Base-by-base conservation (phyloP, 2,329 filamentous ascomycete genomes). In the Remersonia thermophila region DNA sequence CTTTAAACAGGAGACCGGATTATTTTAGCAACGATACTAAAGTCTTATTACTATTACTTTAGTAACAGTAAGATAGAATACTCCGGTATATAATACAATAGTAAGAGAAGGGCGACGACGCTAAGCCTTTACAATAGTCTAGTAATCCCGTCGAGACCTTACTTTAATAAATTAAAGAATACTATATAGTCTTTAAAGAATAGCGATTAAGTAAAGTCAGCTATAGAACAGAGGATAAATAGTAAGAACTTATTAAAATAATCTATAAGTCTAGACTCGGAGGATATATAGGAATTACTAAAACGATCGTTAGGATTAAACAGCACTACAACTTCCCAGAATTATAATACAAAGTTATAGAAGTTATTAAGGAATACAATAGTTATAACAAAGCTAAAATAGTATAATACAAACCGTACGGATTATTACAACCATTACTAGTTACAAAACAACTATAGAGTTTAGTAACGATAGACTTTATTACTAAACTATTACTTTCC, bases 401-500 rank as follows among this genome's bases (percentile, higher is more conserved):
- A 11, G 27, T 32, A 27, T 6, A 14, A 12, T 18, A 43, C 9
- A 38, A 38, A n/a, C 37, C 30, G 6, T 43, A 43, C 13, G 17
- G 40, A 33, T n/a, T 34, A 12, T 18, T 43, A 9, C 15, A 38
- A 38, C 37, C 32, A 15, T 20, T 42, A 8, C 29, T 13, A 33
- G 26, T 39, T 7, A 7, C 18, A n/a, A 15, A 34, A 29, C 16
- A 11, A 33, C 17, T 30, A 34, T 42, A 30, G 37, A 26, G 27
- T 15, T 39, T 25, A 13, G 33, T 40, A 27, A 33, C 26, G 2
- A 35, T 40, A 26, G 30, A 45, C 35, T 45, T 42, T 26, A 42
- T 45, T 20, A 40, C 37, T 17, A 35, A 38, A 16, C 30, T 45
- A 32, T 37, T 25, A 8, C n/a, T 28, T 2, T 42, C 27, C 13